Evolutionary conservation across 768 basidiomycete genomes (phyloP), one percentile per base, ranked within the genome.

Genomic region (Termitomyces sp.): DNA sequence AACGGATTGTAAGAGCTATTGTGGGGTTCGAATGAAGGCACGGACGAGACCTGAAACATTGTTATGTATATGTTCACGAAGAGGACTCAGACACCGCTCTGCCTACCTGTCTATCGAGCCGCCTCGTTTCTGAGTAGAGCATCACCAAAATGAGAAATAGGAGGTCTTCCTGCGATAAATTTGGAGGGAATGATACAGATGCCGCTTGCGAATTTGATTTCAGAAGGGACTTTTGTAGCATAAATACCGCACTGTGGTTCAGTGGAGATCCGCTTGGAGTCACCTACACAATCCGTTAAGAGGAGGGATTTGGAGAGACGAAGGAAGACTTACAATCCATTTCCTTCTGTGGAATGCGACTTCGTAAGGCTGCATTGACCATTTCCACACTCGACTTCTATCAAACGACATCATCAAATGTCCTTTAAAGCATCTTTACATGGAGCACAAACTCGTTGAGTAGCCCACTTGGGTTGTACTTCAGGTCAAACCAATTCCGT

Each of bases 71-170:
- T 20, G 14, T 50, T 7, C 13, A 26, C 23, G 14, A 32, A 50
- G 30, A 51, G 16, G 20, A 36, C 23, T 36, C 14, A 26, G 14
- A 14, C 8, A 26, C 14, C 35, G 36, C 35, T 36, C 14, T 26
- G 26, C 55, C 1, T 23, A 56, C 55, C 36, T 35, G 23, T 38
- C 48, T 14, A n/a, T 58, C 49, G 5, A 51, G 50, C 1, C 57
- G 38, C 30, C 47, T 32, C 10, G 35, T 52, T 51, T 53, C 57
- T 13, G 57, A 58, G 30, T 58, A 58, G 20, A 58, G 12, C 13
- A 58, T 23, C 2, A 53, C 44, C 43, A 53, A 38, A 20, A 58
- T 50, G 13, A 58, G 51, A 46, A 58, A 58, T 33, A 38, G n/a
- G 7, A 30, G 16, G 26, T 58, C 50, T 35, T 51, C 33, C 18